These are phyloP conservation scores for Trichocladium uniseriatum DNA, from an alignment of 495 filamentous ascomycete species.

Conservation along the genomic window DNA sequence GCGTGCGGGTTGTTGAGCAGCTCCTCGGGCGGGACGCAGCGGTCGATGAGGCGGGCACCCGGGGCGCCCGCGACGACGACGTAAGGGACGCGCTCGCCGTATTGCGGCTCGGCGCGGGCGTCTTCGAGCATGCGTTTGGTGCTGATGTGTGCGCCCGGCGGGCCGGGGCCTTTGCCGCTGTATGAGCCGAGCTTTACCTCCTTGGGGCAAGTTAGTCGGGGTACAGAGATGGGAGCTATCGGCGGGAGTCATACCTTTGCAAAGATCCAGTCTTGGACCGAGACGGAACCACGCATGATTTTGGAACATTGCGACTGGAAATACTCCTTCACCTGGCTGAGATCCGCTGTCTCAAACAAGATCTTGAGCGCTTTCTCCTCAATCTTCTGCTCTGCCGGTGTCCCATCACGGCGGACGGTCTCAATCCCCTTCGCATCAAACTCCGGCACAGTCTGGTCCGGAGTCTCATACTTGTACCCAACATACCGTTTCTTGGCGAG, in stretches of 20 bases:
- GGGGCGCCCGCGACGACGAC: conserved; percentile 85
- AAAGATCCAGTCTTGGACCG: conserved; percentile 94
- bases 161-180: conserved; percentile 61
- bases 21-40: conserved; percentile 78
- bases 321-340: conserved; percentile 83
- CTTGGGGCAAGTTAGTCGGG: conserved; percentile 39
- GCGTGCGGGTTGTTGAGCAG: conserved; percentile 65
- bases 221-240: too few species aligned
- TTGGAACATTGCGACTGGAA: conserved; percentile 87
- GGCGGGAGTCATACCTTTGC: too few species aligned
- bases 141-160: conserved; percentile 81
- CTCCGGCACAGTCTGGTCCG: conserved; percentile 67
- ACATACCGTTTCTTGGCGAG: conserved; percentile 97
- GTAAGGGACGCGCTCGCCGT: conserved; percentile 90
- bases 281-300: conserved; percentile 82
- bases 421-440: conserved; percentile 99
- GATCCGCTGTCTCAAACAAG: conserved; percentile 79
- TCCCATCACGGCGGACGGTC: conserved; percentile 90
- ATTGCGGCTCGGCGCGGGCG: conserved; percentile 80
- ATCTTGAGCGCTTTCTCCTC: conserved; percentile 83
- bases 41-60: conserved; percentile 75
- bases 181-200: conserved; percentile 90
- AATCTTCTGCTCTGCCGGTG: conserved; percentile 92
- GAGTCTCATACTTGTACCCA: conserved; percentile 89
- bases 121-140: conserved; percentile 79